Conservation (phyloP, 1,139 yeast genomes). For the Diutina neorugosa region DNA sequence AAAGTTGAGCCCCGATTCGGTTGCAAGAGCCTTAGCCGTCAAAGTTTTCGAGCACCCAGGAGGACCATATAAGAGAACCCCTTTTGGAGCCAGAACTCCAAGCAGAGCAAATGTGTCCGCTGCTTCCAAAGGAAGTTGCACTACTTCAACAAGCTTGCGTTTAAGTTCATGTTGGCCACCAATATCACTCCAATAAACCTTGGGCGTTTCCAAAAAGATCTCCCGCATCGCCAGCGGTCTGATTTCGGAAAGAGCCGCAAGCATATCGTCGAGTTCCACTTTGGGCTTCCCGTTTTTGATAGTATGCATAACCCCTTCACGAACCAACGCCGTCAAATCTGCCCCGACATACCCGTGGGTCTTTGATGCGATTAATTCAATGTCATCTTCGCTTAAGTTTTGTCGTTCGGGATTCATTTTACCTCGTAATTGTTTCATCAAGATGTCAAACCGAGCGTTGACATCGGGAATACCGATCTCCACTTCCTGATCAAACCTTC, state of each 20-base stretch:
- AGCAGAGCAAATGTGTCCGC: conserved; percentile 61
- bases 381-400: conserved; percentile 38
- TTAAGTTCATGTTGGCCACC: conserved; percentile 90
- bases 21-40: conserved; percentile 89
- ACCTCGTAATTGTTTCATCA: conserved; percentile 41
- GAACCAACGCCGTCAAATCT: conserved; percentile 73
- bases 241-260: conserved; percentile 58
- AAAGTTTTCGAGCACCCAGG: conserved; percentile 95
- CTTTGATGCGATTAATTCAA: conserved; percentile 47
- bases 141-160: conserved; percentile 72
- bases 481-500: conserved; percentile 81
- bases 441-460: conserved; percentile 51
- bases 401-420: conserved; percentile 49
- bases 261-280: conserved; percentile 40
- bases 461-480: conserved; percentile 72
- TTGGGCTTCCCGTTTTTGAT: conserved; percentile 45
- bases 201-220: conserved; percentile 85
- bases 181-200: conserved; percentile 86
- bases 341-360: conserved; percentile 77
- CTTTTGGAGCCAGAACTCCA: conserved; percentile 87
- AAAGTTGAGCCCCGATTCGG: conserved; percentile 87
- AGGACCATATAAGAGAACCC: conserved; percentile 84
- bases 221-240: conserved; percentile 97
- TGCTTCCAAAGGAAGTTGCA: conserved; percentile 82
- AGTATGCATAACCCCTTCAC: conserved; percentile 82